Evolutionary conservation across 257 asterid species (phyloP).

Genomic region (Jasminum sambac): DNA sequence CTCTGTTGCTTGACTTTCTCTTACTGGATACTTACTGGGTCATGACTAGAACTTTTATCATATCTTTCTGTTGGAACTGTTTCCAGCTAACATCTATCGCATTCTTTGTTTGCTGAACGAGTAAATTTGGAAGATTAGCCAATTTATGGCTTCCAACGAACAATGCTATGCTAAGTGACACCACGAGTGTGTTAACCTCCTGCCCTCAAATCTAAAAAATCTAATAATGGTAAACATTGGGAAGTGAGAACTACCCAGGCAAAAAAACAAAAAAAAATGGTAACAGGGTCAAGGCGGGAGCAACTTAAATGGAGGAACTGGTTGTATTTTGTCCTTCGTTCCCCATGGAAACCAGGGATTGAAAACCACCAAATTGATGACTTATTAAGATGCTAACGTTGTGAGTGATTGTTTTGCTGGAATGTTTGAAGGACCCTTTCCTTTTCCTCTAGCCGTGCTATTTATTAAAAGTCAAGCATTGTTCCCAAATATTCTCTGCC

Average conservation of each 20-base stretch:
- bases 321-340: neutral
- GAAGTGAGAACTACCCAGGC: slow-evolving; percentile 11
- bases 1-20: neutral
- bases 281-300: slow-evolving; percentile 4
- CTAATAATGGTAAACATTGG: neutral
- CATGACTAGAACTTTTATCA: neutral
- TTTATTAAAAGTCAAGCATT: neutral
- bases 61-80: slow-evolving; percentile 11
- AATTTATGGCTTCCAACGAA: neutral
- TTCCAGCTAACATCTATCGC: neutral
- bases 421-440: neutral
- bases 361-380: neutral
- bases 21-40: slow-evolving; percentile 8
- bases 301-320: slow-evolving; percentile 15
- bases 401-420: neutral
- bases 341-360: neutral
- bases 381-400: neutral
- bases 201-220: neutral
- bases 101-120: neutral
- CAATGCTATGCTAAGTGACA: neutral
- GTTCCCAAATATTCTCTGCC: too few species aligned
- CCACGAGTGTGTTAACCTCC: neutral
- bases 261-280: slow-evolving; percentile 14
- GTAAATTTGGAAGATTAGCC: neutral
- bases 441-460: neutral